A percentile compares a stretch with the other conserved stretches of the same genome.
phyloP scores from a whole-genome alignment of 495 filamentous ascomycete genomes.

The Hypoxylon crocopeplum region DNA sequence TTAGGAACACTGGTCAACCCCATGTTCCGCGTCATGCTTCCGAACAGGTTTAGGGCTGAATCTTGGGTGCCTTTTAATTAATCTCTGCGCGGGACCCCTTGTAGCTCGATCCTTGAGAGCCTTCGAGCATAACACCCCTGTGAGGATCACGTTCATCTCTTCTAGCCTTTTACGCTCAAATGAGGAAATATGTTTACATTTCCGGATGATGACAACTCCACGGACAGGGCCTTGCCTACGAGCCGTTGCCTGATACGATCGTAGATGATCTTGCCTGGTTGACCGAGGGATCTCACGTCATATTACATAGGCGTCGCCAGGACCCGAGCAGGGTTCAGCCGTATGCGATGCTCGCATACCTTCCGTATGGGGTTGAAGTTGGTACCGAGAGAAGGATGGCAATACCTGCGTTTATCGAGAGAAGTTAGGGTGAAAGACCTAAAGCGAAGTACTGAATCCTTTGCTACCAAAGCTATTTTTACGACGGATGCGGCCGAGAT shows the following conservation, averaged over 20 bases:
- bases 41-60: slow-evolving; percentile 38
- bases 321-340: slow-evolving; percentile 3
- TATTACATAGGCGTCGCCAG: slow-evolving; percentile 24
- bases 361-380: slow-evolving; percentile 15
- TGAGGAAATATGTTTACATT: slow-evolving; percentile 26
- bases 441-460: slow-evolving; percentile 3
- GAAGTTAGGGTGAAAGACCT: not conserved
- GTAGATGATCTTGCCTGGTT: slow-evolving; percentile 27
- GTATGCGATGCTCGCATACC: slow-evolving; percentile 5
- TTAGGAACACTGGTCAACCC: slow-evolving; percentile 16
- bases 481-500: not conserved
- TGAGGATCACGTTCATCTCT: slow-evolving; percentile 31
- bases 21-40: slow-evolving; percentile 33
- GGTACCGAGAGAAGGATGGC: slow-evolving; percentile 17
- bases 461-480: slow-evolving; percentile 9
- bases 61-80: slow-evolving; percentile 28
- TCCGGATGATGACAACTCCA: slow-evolving; percentile 5
- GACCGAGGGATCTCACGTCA: slow-evolving; percentile 40
- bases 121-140: slow-evolving; percentile 25
- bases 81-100: slow-evolving; percentile 21
- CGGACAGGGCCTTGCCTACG: slow-evolving; percentile 13
- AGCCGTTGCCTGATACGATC: slow-evolving; percentile 23
- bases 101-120: slow-evolving; percentile 19
- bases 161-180: slow-evolving; percentile 9
- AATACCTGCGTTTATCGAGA: slow-evolving; percentile 9